phyloP scores from a whole-genome alignment of 139 green algal species.

The Coelastrella sp. region DNA sequence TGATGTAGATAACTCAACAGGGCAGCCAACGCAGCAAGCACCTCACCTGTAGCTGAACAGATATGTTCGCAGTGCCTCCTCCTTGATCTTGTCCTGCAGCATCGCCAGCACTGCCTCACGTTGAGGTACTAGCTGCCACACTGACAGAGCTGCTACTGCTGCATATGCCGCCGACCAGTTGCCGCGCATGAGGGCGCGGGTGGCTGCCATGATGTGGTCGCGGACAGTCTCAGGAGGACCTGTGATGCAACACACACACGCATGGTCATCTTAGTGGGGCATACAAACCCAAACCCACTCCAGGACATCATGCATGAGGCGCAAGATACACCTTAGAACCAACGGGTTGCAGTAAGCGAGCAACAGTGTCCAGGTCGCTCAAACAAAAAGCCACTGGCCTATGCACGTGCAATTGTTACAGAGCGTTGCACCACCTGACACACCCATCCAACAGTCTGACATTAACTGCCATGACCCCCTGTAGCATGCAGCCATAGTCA shows the following conservation, averaged over 20 bases:
- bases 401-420: too few species aligned
- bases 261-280: background rate
- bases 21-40: background rate
- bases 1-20: too few species aligned
- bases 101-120: slow-evolving; percentile 82
- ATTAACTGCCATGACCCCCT: too few species aligned
- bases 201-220: slow-evolving; percentile 96
- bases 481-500: too few species aligned
- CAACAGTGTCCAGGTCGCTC: too few species aligned
- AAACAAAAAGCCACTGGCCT: too few species aligned
- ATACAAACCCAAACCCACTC: too few species aligned
- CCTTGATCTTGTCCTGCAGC: slow-evolving; percentile 85
- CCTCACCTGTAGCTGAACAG: slow-evolving; percentile 85
- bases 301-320: too few species aligned
- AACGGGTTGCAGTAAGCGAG: too few species aligned
- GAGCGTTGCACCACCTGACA: too few species aligned
- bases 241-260: background rate
- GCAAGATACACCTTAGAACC: too few species aligned
- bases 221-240: slow-evolving; percentile 98
- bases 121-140: slow-evolving; percentile 88
- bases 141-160: slow-evolving; percentile 74
- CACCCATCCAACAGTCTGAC: too few species aligned
- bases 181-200: slow-evolving; percentile 81
- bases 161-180: slow-evolving; percentile 87
- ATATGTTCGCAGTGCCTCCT: slow-evolving; percentile 94